Conservation (phyloP, 192 early-diverging fungal genomes). For the Phycomyces blakesleeanus region DNA sequence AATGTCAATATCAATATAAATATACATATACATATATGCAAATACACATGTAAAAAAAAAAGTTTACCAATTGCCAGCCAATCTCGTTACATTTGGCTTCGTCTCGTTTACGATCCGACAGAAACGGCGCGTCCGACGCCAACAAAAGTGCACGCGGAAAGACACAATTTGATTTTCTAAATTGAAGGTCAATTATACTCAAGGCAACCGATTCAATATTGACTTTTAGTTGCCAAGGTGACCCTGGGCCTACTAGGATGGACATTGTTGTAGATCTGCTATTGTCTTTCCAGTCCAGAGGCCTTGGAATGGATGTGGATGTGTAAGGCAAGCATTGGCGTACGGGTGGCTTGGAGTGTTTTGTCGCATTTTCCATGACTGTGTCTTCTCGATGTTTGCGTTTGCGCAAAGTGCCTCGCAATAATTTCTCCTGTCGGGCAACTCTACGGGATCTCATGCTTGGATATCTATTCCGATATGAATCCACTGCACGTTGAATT, state of each 20-base stretch:
- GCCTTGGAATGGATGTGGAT: background rate
- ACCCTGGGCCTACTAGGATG: constrained; percentile 30
- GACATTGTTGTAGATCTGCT: constrained; percentile 22
- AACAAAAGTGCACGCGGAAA: constrained; percentile 43
- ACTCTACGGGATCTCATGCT: constrained; percentile 72
- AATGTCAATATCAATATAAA: background rate
- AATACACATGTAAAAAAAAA: background rate
- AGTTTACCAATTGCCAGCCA: constrained; percentile 60
- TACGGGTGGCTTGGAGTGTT: background rate
- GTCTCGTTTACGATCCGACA: constrained; percentile 33
- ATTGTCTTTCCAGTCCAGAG: background rate
- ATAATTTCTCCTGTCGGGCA: constrained; percentile 67
- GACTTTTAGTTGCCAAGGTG: constrained; percentile 34
- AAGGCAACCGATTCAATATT: constrained; percentile 50
- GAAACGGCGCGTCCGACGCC: constrained; percentile 12
- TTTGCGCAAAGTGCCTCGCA: constrained; percentile 50
- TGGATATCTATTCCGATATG: constrained; percentile 65
- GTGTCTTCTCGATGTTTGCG: constrained; percentile 28
- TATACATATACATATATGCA: background rate
- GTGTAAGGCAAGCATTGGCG: background rate
- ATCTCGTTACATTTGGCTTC: constrained; percentile 55
- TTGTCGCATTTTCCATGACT: background rate
- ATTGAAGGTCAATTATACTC: constrained; percentile 35
- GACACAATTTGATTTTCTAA: constrained; percentile 53
- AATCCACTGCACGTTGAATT: constrained; percentile 82